Percentiles rank a stretch among this genome's conserved stretches.
phyloP scores from a whole-genome alignment of 306 rosid species.

The Casuarina cunninghamiana region DNA sequence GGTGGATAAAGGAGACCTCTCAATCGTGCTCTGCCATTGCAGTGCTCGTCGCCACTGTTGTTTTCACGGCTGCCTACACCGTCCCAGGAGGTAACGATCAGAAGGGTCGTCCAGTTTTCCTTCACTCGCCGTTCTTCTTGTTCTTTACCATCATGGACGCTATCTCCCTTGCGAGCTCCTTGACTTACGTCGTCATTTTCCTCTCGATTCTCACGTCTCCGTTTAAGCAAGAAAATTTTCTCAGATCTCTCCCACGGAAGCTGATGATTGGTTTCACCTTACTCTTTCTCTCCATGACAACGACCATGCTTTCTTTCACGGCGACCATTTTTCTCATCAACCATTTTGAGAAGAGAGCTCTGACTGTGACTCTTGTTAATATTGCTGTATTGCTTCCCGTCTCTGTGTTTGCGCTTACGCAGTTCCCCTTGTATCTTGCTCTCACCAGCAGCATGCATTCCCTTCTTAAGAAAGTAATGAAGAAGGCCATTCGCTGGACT shows the following conservation, averaged over 20 bases:
- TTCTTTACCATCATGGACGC: not conserved
- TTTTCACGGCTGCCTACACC: no score
- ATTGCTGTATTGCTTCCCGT: not conserved
- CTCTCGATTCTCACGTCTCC: not conserved
- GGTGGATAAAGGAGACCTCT: not conserved
- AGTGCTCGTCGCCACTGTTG: no score
- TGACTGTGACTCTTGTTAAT: no score
- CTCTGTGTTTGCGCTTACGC: not conserved
- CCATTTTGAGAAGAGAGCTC: not conserved
- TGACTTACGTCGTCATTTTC: not conserved
- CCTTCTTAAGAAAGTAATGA: not conserved
- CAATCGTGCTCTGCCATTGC: no score
- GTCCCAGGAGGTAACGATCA: constrained; percentile 1
- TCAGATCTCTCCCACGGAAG: not conserved
- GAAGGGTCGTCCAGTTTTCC: not conserved
- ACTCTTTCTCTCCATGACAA: not conserved
- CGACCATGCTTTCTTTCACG: not conserved
- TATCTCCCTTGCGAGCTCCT: not conserved
- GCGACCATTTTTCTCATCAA: not conserved
- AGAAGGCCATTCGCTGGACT: no score
- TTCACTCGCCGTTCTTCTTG: not conserved
- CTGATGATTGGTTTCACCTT: not conserved
- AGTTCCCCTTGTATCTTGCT: not conserved
- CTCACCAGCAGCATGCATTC: not conserved
- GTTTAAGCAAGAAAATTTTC: not conserved